Conservation (phyloP, 2,329 filamentous ascomycete genomes). For the Ascochyta pisi region DNA sequence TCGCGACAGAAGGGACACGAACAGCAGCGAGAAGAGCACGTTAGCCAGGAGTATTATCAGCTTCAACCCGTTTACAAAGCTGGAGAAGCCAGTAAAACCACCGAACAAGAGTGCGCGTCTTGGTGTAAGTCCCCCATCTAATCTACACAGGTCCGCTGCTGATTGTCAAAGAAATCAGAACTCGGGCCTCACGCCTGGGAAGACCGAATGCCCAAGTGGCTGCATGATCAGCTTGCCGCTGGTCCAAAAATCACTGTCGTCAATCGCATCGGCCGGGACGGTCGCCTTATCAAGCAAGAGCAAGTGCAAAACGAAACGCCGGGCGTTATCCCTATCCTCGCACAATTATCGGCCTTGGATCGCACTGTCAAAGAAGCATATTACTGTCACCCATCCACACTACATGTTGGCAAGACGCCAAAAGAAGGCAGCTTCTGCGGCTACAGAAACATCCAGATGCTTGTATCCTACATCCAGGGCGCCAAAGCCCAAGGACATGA, state of each 20-base stretch:
- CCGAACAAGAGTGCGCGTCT: conserved; percentile 42
- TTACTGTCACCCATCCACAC: conserved; percentile 76
- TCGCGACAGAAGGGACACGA: conserved; percentile 35
- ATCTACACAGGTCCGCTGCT: conserved; percentile 8
- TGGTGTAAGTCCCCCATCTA: conserved; percentile 37
- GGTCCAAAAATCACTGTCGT: conserved; percentile 49
- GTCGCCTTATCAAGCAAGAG: conserved; percentile 51
- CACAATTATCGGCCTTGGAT: conserved; percentile 64
- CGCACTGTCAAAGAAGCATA: conserved; percentile 72
- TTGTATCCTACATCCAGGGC: conserved; percentile 78
- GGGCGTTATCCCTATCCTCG: conserved; percentile 54
- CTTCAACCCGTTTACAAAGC: conserved; percentile 43
- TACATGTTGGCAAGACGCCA: conserved; percentile 79
- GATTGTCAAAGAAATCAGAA: conserved; percentile 48
- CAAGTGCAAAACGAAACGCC: conserved; percentile 55
- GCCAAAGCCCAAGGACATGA: conserved; percentile 63
- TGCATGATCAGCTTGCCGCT: conserved; percentile 50
- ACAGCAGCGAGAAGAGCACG: conserved; percentile 45
- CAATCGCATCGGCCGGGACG: conserved; percentile 53
- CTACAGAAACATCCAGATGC: conserved; percentile 93
- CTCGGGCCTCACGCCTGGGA: conserved; percentile 58
- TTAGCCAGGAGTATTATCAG: conserved; percentile 44
- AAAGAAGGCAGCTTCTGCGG: conserved; percentile 94
- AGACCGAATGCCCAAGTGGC: conserved; percentile 53
- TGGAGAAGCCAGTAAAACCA: conserved; percentile 36